phyloP scores from a whole-genome alignment of 371 early-diverging fungal species.

The Mucor racemosus region DNA sequence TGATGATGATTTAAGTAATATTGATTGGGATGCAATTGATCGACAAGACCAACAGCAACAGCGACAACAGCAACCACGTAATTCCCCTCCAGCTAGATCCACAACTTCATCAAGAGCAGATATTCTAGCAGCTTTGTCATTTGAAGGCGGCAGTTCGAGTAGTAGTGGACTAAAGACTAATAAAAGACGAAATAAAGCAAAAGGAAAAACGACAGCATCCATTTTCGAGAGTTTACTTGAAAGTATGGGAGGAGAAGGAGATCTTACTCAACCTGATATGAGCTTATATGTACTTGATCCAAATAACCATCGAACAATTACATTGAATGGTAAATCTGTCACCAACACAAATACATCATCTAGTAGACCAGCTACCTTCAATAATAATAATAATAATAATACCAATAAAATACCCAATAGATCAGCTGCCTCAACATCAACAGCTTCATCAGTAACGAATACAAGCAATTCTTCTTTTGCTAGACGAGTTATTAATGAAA shows the following conservation, averaged over 20 bases:
- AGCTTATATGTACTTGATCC: conserved; percentile 24
- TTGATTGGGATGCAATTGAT: conserved; percentile 4
- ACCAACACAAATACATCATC: not conserved
- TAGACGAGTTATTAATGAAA: not conserved
- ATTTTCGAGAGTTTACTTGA: conserved; percentile 6
- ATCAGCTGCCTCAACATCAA: not conserved
- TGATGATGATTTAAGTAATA: not conserved
- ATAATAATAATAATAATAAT: not conserved
- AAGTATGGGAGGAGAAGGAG: not conserved
- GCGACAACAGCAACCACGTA: not conserved
- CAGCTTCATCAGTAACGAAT: conserved; percentile 1
- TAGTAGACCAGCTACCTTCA: not conserved
- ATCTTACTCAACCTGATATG: conserved; percentile 10
- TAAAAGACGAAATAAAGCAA: not conserved
- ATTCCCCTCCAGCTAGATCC: not conserved
- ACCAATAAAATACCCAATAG: not conserved
- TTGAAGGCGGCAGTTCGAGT: not conserved
- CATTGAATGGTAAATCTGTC: conserved; percentile 12
- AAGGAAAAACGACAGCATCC: not conserved
- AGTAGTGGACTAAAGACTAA: not conserved
- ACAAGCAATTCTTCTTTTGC: conserved; percentile 1
- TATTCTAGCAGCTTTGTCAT: not conserved
- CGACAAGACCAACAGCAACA: not conserved
- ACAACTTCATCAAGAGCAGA: not conserved
- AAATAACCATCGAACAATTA: conserved; percentile 14